Conservation (phyloP, 208 protist species). For the Leishmania aethiopica region DNA sequence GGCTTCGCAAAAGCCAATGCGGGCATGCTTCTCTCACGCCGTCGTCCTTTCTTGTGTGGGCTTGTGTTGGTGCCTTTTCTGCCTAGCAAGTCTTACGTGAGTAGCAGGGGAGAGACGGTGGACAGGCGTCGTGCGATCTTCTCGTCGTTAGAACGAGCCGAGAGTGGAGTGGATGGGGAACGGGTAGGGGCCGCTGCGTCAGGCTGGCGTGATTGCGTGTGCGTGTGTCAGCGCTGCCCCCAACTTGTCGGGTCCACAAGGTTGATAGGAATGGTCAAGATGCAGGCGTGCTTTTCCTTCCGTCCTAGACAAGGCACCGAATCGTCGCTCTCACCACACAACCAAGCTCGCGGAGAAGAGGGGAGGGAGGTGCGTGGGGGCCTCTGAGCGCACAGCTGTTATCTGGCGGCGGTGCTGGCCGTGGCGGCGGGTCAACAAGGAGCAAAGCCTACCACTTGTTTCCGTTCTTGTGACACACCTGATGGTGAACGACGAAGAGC, state of each 20-base stretch:
- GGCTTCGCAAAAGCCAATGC: background rate
- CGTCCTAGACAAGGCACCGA: background rate
- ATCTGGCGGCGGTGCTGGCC: too few relatives aligned
- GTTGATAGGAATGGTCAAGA: background rate
- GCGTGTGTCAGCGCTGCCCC: background rate
- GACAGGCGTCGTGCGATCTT: background rate
- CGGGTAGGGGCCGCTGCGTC: background rate
- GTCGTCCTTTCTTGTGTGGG: background rate
- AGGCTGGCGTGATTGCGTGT: background rate
- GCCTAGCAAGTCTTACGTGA: too few relatives aligned
- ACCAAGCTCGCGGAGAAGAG: background rate
- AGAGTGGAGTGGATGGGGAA: background rate
- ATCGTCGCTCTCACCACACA: background rate
- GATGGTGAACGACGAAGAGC: background rate
- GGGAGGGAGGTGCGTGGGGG: too few relatives aligned
- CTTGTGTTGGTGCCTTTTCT: background rate
- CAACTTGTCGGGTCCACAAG: background rate
- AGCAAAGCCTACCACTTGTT: background rate
- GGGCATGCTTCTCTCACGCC: background rate
- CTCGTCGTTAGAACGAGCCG: background rate
- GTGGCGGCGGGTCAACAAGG: background rate
- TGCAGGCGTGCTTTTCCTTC: background rate
- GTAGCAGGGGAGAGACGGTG: too few relatives aligned
- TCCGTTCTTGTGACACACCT: background rate
- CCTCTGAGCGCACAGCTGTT: too few relatives aligned